Percentiles rank a stretch among this genome's conserved stretches.
Evolutionary conservation across 352 stramenopile species (phyloP).

Genomic region (Phytophthora idaei): DNA sequence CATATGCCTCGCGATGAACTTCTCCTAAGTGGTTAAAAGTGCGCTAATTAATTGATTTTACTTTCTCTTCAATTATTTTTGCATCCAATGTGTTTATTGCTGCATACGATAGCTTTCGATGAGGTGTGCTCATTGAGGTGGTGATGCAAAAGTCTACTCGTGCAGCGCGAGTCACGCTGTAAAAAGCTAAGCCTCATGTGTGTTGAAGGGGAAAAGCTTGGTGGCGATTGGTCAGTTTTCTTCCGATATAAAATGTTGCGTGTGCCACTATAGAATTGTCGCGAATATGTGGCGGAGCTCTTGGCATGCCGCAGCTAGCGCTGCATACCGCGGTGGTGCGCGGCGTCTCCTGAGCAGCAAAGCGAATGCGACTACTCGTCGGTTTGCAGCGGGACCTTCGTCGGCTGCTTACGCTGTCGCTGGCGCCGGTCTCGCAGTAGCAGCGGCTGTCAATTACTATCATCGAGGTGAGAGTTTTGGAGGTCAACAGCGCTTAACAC

Average conservation of each 20-base stretch:
- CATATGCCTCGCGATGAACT: constrained; percentile 24
- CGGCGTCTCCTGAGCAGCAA: constrained; percentile 11
- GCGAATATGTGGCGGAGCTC: constrained; percentile 37
- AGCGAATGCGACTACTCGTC: not conserved
- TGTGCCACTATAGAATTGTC: constrained; percentile 20
- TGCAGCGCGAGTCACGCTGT: not conserved
- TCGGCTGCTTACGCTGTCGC: constrained; percentile 30
- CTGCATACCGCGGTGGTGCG: not conserved
- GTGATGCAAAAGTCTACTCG: not conserved
- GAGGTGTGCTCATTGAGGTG: not conserved
- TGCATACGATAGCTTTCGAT: not conserved
- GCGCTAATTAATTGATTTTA: constrained; percentile 1
- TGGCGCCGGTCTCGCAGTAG: constrained; percentile 31
- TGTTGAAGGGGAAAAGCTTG: constrained; percentile 1
- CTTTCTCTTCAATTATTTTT: not conserved
- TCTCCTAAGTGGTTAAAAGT: constrained; percentile 17
- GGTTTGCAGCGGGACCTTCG: constrained; percentile 6
- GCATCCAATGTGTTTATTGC: too few relatives aligned
- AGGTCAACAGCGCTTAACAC: not conserved
- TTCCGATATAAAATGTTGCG: constrained; percentile 2
- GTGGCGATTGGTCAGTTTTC: constrained; percentile 23
- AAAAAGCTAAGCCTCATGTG: not conserved
- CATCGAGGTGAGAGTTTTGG: constrained; percentile 20
- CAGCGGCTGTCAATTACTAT: constrained; percentile 23
- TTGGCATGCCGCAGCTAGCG: constrained; percentile 11